Conservation (phyloP, 2,329 filamentous ascomycete genomes). For the Pyricularia pennisetigena region DNA sequence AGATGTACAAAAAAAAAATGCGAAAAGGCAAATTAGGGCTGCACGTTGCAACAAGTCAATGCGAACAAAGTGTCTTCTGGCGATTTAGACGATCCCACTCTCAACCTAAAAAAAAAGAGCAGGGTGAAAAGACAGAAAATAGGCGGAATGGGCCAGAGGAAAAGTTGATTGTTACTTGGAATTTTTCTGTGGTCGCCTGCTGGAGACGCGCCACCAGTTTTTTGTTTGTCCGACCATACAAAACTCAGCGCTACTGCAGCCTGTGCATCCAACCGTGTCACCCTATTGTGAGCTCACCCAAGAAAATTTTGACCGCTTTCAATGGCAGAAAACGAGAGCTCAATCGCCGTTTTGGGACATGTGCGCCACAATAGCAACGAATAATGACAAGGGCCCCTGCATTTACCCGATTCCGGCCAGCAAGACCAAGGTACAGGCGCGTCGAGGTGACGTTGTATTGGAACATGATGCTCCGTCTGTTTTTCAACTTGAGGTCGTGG, state of each 20-base stretch:
- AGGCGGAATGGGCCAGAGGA: background rate
- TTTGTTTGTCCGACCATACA: conserved; percentile 1
- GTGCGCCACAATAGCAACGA: background rate
- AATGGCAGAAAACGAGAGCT: conserved; percentile 1
- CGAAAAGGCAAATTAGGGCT: background rate
- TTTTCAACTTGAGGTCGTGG: background rate
- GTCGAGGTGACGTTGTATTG: background rate
- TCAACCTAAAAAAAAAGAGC: background rate
- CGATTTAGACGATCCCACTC: background rate
- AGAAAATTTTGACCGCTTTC: background rate
- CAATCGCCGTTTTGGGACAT: background rate
- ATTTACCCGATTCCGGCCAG: background rate
- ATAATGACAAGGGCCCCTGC: background rate
- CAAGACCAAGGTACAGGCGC: background rate
- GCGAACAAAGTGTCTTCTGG: background rate
- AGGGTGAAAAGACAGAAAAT: background rate
- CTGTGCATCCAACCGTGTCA: background rate
- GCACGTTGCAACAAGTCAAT: background rate
- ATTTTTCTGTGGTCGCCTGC: background rate
- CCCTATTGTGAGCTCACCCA: background rate
- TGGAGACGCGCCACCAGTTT: conserved; percentile 1
- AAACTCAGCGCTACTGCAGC: background rate
- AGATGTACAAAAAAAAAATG: background rate
- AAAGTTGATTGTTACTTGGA: conserved; percentile 1
- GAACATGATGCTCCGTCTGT: background rate